Base-by-base conservation (phyloP, 257 asterid species). In the Salvia miltiorrhiza region DNA sequence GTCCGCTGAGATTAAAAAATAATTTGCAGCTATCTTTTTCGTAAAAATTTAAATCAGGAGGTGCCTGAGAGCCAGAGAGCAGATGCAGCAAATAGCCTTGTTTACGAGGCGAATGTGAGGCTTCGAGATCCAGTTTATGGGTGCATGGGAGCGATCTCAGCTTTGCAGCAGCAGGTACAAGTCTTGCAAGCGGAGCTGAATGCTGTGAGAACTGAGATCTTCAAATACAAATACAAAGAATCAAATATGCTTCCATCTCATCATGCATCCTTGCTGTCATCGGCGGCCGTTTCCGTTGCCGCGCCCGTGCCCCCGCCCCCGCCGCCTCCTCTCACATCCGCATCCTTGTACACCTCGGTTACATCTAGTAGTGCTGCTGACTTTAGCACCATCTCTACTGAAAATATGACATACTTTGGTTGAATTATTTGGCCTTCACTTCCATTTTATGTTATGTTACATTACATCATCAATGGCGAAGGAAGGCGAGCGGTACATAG, bases 91-190 rank as follows among this genome's bases (percentile, higher is more conserved):
- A 86, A 87, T 19, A 87, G 93, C 62, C 89, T 92, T 12, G 95
- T 87, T 39, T 92, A 87, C 39, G 98, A 92, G 70, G 98, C 98
- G 14, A 87, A 84, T 57, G 89, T 84, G 44, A 76, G 98, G 85
- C 73, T 89, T 26, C 83, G 88, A 56, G 96, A 92, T 78, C 98
- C 98, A 0, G 91, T 92, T 9, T 86, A 89, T 21, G 98, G 96
- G 11, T 89, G 96, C 95, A 83, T 92, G 92, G 97, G 98, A 30
- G 84, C 89, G 0, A 84, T 92, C 43, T 84, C 96, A 14, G 71
- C 87, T 11, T 76, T 92, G 67, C 96, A 92, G 58, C 93, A 88
- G 24, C 83, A 91, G 53, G 82, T 91, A 9, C 87, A 87, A 58
- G 20, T 83, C 17, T 37, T 88, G 43, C 93, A 89, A 75, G 85